Conservation (phyloP, 495 filamentous ascomycete species). For the Penicillium lividum region DNA sequence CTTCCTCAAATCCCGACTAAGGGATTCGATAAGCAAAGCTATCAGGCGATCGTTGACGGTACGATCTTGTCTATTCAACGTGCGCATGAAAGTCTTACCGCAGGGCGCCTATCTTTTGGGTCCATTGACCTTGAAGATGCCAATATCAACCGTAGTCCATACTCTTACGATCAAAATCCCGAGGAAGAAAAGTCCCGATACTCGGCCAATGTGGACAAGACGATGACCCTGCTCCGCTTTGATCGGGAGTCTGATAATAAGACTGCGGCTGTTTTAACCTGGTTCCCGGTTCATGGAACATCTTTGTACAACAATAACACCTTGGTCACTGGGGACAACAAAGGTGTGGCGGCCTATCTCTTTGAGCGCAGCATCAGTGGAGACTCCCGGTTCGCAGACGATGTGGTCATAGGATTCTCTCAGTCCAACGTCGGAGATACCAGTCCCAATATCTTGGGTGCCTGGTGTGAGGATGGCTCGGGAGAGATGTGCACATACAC, state of each 20-base stretch:
- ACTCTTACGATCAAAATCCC: constrained; percentile 89
- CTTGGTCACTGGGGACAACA: constrained; percentile 90
- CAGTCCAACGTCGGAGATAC: constrained; percentile 95
- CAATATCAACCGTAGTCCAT: constrained; percentile 89
- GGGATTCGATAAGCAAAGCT: constrained; percentile 88
- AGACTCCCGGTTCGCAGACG: constrained; percentile 53
- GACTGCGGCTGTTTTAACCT: constrained; percentile 78
- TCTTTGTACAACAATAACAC: constrained; percentile 93
- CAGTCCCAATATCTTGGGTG: constrained; percentile 82
- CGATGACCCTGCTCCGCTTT: constrained; percentile 81
- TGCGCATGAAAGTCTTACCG: constrained; percentile 73
- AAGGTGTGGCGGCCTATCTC: constrained; percentile 85
- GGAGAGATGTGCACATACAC: constrained; percentile 65
- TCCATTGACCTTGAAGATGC: constrained; percentile 74
- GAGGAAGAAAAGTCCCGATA: constrained; percentile 74
- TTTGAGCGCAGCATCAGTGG: constrained; percentile 72
- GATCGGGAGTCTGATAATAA: constrained; percentile 69
- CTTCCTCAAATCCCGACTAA: constrained; percentile 90
- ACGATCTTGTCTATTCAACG: constrained; percentile 76
- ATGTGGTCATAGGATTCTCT: constrained; percentile 92
- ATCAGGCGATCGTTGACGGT: constrained; percentile 87
- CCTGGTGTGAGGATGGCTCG: constrained; percentile 77
- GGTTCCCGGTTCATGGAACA: constrained; percentile 94
- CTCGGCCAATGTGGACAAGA: constrained; percentile 78
- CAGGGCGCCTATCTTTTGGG: constrained; percentile 72